A percentile compares a stretch with the other conserved stretches of the same genome.
These are phyloP conservation scores for Aspergillus sp. DNA, from an alignment of 2,329 filamentous ascomycete species.

Conservation along the genomic window DNA sequence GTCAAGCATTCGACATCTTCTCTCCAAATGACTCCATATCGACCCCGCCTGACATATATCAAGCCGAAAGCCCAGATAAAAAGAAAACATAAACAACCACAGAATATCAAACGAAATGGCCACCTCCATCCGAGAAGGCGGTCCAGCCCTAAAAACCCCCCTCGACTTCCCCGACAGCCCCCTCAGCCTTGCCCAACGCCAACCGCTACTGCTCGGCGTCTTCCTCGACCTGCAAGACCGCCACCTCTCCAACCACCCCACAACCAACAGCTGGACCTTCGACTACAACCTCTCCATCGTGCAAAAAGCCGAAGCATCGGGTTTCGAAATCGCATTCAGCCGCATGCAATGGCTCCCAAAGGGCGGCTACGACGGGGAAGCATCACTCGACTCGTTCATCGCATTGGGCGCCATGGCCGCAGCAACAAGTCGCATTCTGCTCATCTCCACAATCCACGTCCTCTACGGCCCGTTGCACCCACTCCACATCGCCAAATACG, in stretches of 20 bases:
- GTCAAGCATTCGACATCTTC: no score
- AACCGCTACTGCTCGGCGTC: neutral
- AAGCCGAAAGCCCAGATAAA: no score
- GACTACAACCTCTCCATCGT: neutral
- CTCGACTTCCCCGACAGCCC: neutral
- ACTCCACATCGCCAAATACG: no score
- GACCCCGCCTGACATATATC: no score
- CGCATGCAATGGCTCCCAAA: no score
- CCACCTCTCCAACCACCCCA: neutral
- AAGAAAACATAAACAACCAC: no score
- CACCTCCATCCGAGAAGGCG: no score
- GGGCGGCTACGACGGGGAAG: neutral
- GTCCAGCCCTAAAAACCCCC: no score
- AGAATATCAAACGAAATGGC: no score
- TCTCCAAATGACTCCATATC: no score
- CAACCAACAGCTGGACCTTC: neutral
- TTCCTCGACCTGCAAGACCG: neutral
- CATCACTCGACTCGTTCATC: neutral
- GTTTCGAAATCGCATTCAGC: neutral
- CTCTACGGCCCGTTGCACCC: neutral
- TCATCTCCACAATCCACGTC: neutral
- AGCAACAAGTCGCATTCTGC: neutral
- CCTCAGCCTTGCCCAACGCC: neutral
- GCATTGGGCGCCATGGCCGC: neutral
- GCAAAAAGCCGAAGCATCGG: neutral